Base-by-base conservation (phyloP, 371 early-diverging fungal genomes). In the Mucor circinelloides region DNA sequence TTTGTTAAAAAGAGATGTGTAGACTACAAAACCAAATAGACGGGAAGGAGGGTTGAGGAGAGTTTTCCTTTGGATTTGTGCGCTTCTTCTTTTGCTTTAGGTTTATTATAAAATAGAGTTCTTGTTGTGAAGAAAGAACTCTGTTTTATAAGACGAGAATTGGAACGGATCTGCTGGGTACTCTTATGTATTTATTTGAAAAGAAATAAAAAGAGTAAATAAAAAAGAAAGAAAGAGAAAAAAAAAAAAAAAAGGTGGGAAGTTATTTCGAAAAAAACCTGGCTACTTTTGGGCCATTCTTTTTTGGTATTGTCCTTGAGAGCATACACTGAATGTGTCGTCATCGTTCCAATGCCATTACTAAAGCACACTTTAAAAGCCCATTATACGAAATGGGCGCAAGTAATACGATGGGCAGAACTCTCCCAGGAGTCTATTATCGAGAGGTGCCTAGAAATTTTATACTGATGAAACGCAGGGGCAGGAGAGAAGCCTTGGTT, bases 101-200 rank as follows among this genome's bases (percentile, higher is more conserved):
- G 13, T 13, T 36, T 23, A 27, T 23, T 50, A 42, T 50, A 62
- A 63, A 36, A 52, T 50, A 63, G 63, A 63, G 63, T 27, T 34
- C 54, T 63, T 63, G 54, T 13, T 15, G 12, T 52, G 19, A 8
- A 21, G 31, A 63, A 63, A 36, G 63, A 34, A 38, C 63, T 54
- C 63, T 62, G 13, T 5, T 48, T 62, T 62, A 50, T 62, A 46
- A 31, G 7, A 55, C n/a, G 55, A 55, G 55, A n/a, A 1, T n/a
- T 31, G n/a, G 7, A 25, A 58, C 15, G 5, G 40, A 63, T 25
- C 17, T 23, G 36, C 19, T 52, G 38, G 38, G 10, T 40, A 40
- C 25, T 34, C 6, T n/a, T 56, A 27, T 52, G 21, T 17, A n/a
- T 54, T 54, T 40, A 34, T 23, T 40, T 38, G 13, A 55, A 23